Evolutionary conservation across 2,329 filamentous ascomycete genomes (phyloP), one percentile per base, ranked within the genome.

Genomic region (Colletotrichum costaricense): DNA sequence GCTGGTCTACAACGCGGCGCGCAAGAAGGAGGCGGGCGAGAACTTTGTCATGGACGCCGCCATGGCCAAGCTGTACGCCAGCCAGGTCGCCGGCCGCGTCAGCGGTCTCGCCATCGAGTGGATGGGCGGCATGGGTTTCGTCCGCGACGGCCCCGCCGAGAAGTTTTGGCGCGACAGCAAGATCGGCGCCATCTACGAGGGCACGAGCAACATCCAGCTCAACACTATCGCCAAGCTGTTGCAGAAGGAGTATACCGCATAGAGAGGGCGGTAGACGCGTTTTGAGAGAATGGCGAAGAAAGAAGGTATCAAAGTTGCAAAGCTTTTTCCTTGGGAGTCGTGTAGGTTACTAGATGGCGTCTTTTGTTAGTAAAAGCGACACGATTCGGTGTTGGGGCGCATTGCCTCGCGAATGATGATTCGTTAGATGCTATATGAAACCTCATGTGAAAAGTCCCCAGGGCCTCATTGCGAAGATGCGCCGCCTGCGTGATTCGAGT

Each of bases 71-170:
- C 89, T 99, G 68, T 98, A 94, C 82, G 92, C 97, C 2, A 97
- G 94, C 5, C 97, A 99, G 85, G 95, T 99, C 38, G 97, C 97
- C 0, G 94, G 94, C 24, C 92, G 91, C 67, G 96, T 99, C 24
- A 93, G 93, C 68, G 92, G 95, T 7, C 89, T 93, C 62, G 97
- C 96, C 0, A 91, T 99, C 33, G 97, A 99, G 86, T 99, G 97
- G 97, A 98, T 98, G 96, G 97, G 97, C 60, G 97, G 97, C 74
- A 98, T 99, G 97, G 97, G 97, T 58, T 99, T 99, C 79, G 97
- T 99, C 19, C 88, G 97, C 57, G 97, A 99, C 83, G 97, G 97
- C 0, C 91, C 98, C 72, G 97, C 97, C 0, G 97, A 99, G 91
- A 99, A 99, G 91, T 98, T 93, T 87, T 99, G 93, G 89, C 89